Base-by-base conservation (phyloP, 2,329 filamentous ascomycete species). In the Amylocarpus encephaloides region DNA sequence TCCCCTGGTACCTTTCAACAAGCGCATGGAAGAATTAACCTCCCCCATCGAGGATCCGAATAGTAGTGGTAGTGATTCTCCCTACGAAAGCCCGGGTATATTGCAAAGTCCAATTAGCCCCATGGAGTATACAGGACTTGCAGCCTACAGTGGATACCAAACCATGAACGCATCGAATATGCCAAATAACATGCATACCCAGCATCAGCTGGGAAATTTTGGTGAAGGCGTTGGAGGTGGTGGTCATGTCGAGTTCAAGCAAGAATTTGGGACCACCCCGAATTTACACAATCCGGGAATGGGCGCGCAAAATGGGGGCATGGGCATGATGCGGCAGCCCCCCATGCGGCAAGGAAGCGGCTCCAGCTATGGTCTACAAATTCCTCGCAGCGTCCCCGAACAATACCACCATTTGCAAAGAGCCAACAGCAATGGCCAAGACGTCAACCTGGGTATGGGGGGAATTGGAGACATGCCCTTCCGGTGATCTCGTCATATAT, bases 371-470 rank as follows among this genome's bases (percentile, higher is more conserved):
- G 56, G 55, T 3, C 48, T 57, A 40, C 54, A 54, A 9, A 60
- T 60, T 7, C 61, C 62, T 15, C 53, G 61, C 33, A 63, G 60
- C 50, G 51, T 64, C 9, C 59, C 61, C 1, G 61, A 62, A 19
- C 58, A 59, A 35, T 58, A 48, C 39, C 47, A 55, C 39, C 52
- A 57, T 32, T 32, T 61, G 33, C 57, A 59, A 32, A 49, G 60
- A 26, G 48, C 54, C 22, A 57, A 52, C 32, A 59, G 56, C 45
- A 53, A 50, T 29, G 51, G 47, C 6, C 43, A 52, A 4, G 52
- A 32, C 19, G 15, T 48, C 7, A 33, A 49, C 48, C 54, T 49
- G 43, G 46, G 48, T 13, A 51, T 52, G 50, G 41, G 44, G 11
- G 22, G 34, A 29, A 15, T 36, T 19, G 44, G 43, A 9, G 55